These are phyloP conservation scores for Lipomyces sp. DNA, from an alignment of 805 yeast species.

Conservation along the genomic window DNA sequence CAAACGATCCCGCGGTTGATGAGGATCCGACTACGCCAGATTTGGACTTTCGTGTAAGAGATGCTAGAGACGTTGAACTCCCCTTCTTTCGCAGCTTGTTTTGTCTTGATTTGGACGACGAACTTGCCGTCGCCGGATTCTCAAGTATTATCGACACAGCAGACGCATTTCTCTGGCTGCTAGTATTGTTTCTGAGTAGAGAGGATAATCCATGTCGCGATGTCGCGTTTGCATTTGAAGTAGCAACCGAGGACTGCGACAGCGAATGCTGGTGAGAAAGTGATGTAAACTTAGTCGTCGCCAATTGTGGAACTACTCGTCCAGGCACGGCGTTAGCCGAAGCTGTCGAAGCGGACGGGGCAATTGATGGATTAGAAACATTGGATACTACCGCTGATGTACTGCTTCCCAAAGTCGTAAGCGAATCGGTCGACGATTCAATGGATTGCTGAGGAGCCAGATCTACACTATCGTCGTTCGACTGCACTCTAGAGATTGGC, in stretches of 20 bases:
- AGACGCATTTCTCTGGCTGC: conserved; percentile 21
- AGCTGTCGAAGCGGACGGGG: conserved; percentile 2
- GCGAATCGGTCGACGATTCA: conserved; percentile 14
- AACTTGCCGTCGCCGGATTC: conserved; percentile 5
- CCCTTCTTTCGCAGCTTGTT: conserved; percentile 23
- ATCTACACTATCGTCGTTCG: not conserved
- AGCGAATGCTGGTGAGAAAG: conserved; percentile 11
- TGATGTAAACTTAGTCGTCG: conserved; percentile 32
- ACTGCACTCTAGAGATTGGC: not conserved
- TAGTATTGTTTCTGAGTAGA: conserved; percentile 13
- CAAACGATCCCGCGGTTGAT: conserved; percentile 16
- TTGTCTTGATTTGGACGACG: conserved; percentile 8
- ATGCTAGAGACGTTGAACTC: conserved; percentile 25
- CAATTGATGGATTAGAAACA: conserved; percentile 7
- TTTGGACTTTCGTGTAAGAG: conserved; percentile 19
- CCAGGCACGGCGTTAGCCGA: conserved; percentile 15
- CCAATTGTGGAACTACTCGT: conserved; percentile 18
- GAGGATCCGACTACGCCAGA: conserved; percentile 4
- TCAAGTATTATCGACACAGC: conserved; percentile 24
- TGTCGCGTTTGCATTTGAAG: conserved; percentile 2
- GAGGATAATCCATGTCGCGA: conserved; percentile 12
- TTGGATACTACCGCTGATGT: not conserved
- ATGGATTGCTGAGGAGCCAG: conserved; percentile 4
- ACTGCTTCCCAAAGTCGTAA: conserved; percentile 11
- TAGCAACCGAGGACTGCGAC: conserved; percentile 6